Evolutionary conservation across 2,329 filamentous ascomycete genomes (phyloP).

Genomic region (Talaromyces amestolkiae): DNA sequence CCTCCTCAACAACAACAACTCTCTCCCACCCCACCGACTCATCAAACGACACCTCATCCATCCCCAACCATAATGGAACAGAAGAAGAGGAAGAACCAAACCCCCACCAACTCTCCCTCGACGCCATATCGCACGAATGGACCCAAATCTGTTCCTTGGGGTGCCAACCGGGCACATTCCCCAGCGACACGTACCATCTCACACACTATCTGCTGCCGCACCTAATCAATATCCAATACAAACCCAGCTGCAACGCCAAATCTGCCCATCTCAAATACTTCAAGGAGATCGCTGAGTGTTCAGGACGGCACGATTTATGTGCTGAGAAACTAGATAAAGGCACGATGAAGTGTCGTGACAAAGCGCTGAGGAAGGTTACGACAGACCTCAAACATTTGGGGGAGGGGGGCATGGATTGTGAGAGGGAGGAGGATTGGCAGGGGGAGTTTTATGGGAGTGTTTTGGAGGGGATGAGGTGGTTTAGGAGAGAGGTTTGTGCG

Average conservation of each 20-base stretch:
- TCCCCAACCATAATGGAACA: background rate
- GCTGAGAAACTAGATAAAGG: slow-evolving; percentile 12
- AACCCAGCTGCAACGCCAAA: slow-evolving; percentile 7
- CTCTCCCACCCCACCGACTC: background rate
- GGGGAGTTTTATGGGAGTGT: slow-evolving; percentile 13
- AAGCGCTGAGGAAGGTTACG: slow-evolving; percentile 15
- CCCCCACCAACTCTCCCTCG: slow-evolving; percentile 8
- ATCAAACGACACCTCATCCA: background rate
- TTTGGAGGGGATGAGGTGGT: slow-evolving; percentile 15
- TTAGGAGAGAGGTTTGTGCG: slow-evolving; percentile 10
- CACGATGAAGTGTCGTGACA: slow-evolving; percentile 14
- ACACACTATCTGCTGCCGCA: slow-evolving; percentile 13
- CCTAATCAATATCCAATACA: slow-evolving; percentile 16
- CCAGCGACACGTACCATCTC: slow-evolving; percentile 12
- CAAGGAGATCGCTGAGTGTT: slow-evolving; percentile 10
- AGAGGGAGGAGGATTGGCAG: slow-evolving; percentile 13
- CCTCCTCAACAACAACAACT: background rate
- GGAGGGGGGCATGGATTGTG: slow-evolving; percentile 16
- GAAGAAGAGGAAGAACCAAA: background rate
- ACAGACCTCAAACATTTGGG: slow-evolving; percentile 15
- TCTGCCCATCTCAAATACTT: slow-evolving; percentile 13
- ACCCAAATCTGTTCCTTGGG: slow-evolving; percentile 13
- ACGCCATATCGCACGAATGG: slow-evolving; percentile 17
- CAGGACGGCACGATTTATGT: slow-evolving; percentile 11
- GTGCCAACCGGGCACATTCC: slow-evolving; percentile 16